phyloP scores from a whole-genome alignment of 257 asterid genomes.

The Nyctanthes arbortristis region DNA sequence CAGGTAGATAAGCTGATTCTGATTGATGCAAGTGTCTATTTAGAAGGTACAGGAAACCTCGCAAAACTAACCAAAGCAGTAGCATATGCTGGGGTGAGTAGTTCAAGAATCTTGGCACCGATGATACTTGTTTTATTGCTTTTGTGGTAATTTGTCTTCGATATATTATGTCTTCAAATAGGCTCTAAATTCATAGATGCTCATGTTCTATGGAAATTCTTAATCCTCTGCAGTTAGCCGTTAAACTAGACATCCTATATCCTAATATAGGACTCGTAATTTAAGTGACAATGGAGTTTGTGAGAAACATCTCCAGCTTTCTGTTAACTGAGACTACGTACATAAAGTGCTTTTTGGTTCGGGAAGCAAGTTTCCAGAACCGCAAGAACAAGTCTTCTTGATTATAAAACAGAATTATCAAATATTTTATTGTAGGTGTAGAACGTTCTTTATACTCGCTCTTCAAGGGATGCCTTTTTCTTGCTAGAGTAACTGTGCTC shows the following conservation, averaged over 20 bases:
- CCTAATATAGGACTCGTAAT: neutral
- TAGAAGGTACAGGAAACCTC: constrained; percentile 91
- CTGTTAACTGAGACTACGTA: neutral
- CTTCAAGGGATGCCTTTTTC: neutral
- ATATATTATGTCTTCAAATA: neutral
- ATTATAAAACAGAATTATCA: neutral
- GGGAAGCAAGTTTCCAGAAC: neutral
- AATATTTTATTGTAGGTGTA: neutral
- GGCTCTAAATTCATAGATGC: neutral
- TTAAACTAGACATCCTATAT: constrained; percentile 2
- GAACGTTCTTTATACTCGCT: neutral
- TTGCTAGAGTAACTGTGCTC: neutral
- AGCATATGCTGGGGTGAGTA: constrained; percentile 88
- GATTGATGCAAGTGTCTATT: constrained; percentile 93
- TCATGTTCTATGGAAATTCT: neutral
- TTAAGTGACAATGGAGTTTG: neutral
- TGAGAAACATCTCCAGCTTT: neutral
- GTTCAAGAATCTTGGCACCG: neutral
- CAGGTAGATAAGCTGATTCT: constrained; percentile 87
- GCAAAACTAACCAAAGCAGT: constrained; percentile 68
- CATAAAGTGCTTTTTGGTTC: neutral
- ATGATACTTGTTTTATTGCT: constrained; percentile 8
- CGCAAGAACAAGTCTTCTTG: neutral
- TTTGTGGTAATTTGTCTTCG: constrained; percentile 17
- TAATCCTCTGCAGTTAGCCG: neutral